Conservation (phyloP, 2,329 filamentous ascomycete genomes). For the Ambrosiella beaveri region DNA sequence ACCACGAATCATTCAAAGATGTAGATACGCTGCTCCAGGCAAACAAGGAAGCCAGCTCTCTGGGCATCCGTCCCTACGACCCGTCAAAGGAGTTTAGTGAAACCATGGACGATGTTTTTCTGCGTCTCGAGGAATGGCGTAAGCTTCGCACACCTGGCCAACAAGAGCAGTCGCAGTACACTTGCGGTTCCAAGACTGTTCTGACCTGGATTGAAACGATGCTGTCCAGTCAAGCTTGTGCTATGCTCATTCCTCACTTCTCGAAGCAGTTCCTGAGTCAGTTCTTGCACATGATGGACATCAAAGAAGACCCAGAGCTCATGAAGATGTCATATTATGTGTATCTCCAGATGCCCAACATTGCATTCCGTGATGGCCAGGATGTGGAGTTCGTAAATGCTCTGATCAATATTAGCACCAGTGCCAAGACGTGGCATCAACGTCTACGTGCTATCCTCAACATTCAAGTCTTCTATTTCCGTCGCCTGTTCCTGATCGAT, state of each 20-base stretch:
- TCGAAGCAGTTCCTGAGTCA: constrained; percentile 77
- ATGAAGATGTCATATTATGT: constrained; percentile 92
- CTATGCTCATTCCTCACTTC: constrained; percentile 79
- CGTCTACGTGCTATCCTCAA: constrained; percentile 87
- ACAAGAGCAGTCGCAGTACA: constrained; percentile 87
- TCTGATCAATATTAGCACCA: constrained; percentile 74
- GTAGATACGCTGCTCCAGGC: constrained; percentile 56
- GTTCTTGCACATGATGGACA: constrained; percentile 98
- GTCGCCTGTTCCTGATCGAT: constrained; percentile 75
- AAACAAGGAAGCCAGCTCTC: constrained; percentile 64
- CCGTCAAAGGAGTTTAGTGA: constrained; percentile 56
- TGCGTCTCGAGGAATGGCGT: constrained; percentile 71
- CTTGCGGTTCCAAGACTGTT: constrained; percentile 88
- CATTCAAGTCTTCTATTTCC: constrained; percentile 97
- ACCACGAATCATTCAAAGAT: constrained; percentile 83
- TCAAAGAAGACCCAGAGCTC: constrained; percentile 93
- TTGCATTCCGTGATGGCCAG: constrained; percentile 76
- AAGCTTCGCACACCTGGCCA: constrained; percentile 69
- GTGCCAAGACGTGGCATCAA: constrained; percentile 83
- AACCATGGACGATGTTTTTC: constrained; percentile 60
- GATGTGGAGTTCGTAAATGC: constrained; percentile 70
- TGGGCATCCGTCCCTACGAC: constrained; percentile 70
- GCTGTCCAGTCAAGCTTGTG: constrained; percentile 83
- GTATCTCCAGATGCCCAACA: constrained; percentile 88
- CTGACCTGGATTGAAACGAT: constrained; percentile 88